phyloP scores from a whole-genome alignment of 805 yeast genomes.

The Clavispora vitiphila region DNA sequence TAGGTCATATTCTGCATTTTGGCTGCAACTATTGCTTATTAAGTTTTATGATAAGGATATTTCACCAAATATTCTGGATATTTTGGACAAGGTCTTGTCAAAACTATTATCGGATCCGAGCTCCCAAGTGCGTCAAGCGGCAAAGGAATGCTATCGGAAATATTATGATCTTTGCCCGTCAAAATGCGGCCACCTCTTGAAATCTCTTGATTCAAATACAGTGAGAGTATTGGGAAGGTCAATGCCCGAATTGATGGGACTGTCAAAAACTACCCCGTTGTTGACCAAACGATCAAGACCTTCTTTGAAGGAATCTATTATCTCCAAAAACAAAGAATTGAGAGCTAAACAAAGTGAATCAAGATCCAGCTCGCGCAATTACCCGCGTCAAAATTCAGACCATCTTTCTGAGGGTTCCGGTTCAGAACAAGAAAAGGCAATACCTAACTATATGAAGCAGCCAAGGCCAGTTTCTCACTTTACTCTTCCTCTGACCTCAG shows the following conservation, averaged over 20 bases:
- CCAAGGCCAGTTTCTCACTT: not conserved
- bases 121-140: constrained; percentile 70
- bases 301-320: constrained; percentile 45
- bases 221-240: constrained; percentile 60
- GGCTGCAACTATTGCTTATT: constrained; percentile 51
- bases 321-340: constrained; percentile 39
- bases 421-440: not conserved
- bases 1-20: constrained; percentile 60
- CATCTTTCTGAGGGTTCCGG: not conserved
- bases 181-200: constrained; percentile 39
- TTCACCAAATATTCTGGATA: constrained; percentile 24
- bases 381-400: not conserved
- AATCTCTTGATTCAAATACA: constrained; percentile 39
- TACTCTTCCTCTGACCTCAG: not conserved
- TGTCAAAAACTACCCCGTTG: not conserved
- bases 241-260: constrained; percentile 32
- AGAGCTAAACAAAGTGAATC: constrained; percentile 19
- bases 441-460: not conserved
- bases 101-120: constrained; percentile 76
- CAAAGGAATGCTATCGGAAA: constrained; percentile 72
- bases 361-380: constrained; percentile 13
- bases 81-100: constrained; percentile 45
- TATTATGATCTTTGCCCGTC: constrained; percentile 51
- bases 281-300: constrained; percentile 28
- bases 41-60: constrained; percentile 1